These are phyloP conservation scores for Pseudocercospora fuligena DNA, from an alignment of 2,329 filamentous ascomycete genomes.

Conservation along the genomic window DNA sequence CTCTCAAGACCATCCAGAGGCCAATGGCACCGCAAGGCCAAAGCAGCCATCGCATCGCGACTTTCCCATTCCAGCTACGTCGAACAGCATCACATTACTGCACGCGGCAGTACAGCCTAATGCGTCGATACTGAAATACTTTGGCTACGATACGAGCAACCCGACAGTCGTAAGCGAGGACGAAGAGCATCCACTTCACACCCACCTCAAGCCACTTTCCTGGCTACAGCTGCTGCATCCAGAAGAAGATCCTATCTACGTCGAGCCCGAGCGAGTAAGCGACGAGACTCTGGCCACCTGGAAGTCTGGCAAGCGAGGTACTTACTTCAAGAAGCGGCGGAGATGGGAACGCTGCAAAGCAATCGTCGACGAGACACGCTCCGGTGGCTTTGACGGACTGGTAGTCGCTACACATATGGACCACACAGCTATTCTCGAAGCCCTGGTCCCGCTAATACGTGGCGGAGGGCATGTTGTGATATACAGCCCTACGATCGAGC, in stretches of 20 bases:
- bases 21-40: conserved; percentile 22
- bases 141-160: conserved; percentile 77
- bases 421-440: conserved; percentile 72
- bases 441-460: conserved; percentile 77
- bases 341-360: conserved; percentile 75
- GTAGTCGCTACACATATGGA: conserved; percentile 84
- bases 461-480: conserved; percentile 85
- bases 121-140: conserved; percentile 84
- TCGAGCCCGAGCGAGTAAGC: conserved; percentile 64
- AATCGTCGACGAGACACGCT: conserved; percentile 74
- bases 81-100: conserved; percentile 79
- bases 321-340: conserved; percentile 86
- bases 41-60: conserved; percentile 51
- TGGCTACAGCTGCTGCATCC: conserved; percentile 92
- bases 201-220: conserved; percentile 79
- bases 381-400: conserved; percentile 81
- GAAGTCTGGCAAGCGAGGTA: conserved; percentile 82
- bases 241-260: conserved; percentile 73
- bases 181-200: conserved; percentile 73
- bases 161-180: conserved; percentile 52
- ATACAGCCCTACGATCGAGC: conserved; percentile 81
- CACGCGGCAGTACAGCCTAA: conserved; percentile 87
- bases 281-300: conserved; percentile 67
- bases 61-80: conserved; percentile 65
- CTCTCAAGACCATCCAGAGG: not conserved